phyloP scores from a whole-genome alignment of 805 yeast genomes.

The Schizosaccharomyces osmophilus region DNA sequence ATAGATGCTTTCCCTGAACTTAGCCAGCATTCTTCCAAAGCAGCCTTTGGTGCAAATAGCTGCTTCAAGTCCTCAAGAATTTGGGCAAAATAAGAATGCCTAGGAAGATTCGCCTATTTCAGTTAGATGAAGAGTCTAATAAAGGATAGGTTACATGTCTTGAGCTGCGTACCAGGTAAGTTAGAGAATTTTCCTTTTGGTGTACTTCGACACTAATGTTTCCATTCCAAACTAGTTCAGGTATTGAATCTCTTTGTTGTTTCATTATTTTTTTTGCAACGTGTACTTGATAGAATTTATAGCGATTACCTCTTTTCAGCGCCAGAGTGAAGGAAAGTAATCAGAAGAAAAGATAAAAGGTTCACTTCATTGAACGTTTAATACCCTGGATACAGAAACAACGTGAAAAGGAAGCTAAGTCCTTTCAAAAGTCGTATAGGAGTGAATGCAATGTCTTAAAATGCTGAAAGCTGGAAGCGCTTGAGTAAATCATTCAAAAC shows the following conservation, averaged over 20 bases:
- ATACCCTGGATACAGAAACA: too few species aligned
- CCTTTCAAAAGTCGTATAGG: too few species aligned
- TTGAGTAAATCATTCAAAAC: too few species aligned
- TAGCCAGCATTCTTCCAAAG: not conserved
- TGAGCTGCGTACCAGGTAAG: not conserved
- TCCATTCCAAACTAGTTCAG: not conserved
- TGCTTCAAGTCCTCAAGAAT: not conserved
- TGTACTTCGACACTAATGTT: not conserved
- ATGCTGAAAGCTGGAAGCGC: too few species aligned
- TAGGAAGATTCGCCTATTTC: not conserved
- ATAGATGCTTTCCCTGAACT: not conserved
- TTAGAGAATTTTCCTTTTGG: not conserved
- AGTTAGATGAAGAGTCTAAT: not conserved
- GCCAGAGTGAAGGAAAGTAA: too few species aligned
- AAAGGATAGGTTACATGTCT: not conserved
- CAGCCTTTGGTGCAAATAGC: not conserved
- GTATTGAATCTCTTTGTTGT: not conserved
- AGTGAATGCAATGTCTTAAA: too few species aligned
- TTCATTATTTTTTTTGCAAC: not conserved
- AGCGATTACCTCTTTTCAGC: too few species aligned
- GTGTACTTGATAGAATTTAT: too few species aligned
- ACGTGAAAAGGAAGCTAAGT: too few species aligned
- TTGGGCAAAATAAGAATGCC: not conserved
- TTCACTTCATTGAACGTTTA: too few species aligned
- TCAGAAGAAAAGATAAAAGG: too few species aligned